phyloP scores from a whole-genome alignment of 2,329 filamentous ascomycete genomes.

The Lasiodiplodia theobromae region DNA sequence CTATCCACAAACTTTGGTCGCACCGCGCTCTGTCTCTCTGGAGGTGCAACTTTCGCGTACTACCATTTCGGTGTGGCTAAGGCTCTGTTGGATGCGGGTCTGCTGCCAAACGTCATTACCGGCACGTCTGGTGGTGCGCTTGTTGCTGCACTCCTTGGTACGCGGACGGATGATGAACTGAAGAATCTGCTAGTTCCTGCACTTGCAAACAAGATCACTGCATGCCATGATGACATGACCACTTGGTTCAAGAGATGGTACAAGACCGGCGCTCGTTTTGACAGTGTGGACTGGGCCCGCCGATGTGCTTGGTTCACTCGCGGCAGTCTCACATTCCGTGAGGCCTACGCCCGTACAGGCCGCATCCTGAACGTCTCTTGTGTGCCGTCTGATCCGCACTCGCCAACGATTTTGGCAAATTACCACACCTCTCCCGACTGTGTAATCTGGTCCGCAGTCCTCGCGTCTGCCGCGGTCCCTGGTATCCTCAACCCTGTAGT shows the following conservation, averaged over 20 bases:
- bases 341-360: constrained; percentile 92
- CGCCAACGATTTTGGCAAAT: constrained; percentile 89
- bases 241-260: constrained; percentile 88
- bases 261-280: constrained; percentile 90
- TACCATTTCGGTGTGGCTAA: constrained; percentile 95
- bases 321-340: constrained; percentile 91
- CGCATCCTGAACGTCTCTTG: constrained; percentile 95
- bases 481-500: constrained; percentile 96
- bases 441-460: constrained; percentile 95
- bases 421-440: constrained; percentile 95
- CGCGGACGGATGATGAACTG: constrained; percentile 89
- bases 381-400: constrained; percentile 94
- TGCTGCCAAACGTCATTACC: constrained; percentile 92
- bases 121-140: constrained; percentile 94
- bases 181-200: constrained; percentile 85
- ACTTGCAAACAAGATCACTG: constrained; percentile 82
- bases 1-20: constrained; percentile 90
- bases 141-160: constrained; percentile 85
- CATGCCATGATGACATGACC: constrained; percentile 78
- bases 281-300: constrained; percentile 88
- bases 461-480: constrained; percentile 93
- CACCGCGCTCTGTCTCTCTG: constrained; percentile 90
- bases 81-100: constrained; percentile 82
- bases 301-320: constrained; percentile 88
- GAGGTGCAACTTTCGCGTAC: constrained; percentile 93